Conservation (phyloP, 139 green algal genomes). For the Ettlia oleoabundans region DNA sequence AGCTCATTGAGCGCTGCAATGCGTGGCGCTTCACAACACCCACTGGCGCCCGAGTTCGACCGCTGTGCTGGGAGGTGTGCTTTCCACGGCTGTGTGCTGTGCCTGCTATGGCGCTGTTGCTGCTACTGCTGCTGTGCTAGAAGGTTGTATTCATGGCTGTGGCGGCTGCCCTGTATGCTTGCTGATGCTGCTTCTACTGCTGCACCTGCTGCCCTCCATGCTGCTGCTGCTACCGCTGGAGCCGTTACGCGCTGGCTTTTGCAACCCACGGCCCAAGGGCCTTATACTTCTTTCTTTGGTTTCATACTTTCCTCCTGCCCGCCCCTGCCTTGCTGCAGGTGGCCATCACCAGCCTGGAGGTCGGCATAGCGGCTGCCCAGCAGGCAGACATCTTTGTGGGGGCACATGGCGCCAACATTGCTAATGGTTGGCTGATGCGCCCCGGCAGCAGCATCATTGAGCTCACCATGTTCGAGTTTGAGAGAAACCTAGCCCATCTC, state of each 20-base stretch:
- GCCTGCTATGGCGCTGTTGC: too few relatives aligned
- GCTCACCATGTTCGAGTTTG: slow-evolving; percentile 22
- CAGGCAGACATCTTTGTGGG: slow-evolving; percentile 20
- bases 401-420: slow-evolving; percentile 13
- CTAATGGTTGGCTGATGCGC: slow-evolving; percentile 17
- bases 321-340: not conserved
- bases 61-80: slow-evolving; percentile 27
- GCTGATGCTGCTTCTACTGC: too few relatives aligned
- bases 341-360: not conserved
- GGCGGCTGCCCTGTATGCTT: not conserved
- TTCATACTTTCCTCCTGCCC: too few relatives aligned
- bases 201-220: not conserved
- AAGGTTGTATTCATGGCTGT: too few relatives aligned
- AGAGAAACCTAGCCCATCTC: not conserved
- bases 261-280: too few relatives aligned
- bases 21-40: not conserved
- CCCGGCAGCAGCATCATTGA: not conserved
- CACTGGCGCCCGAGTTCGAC: not conserved
- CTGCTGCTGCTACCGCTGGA: not conserved
- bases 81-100: not conserved
- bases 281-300: too few relatives aligned
- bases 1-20: slow-evolving; percentile 16
- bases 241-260: not conserved
- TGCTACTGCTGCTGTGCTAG: not conserved
- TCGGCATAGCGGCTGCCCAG: slow-evolving; percentile 6